These are phyloP conservation scores for Tulasnella sp. DNA, from an alignment of 768 basidiomycete genomes.

Conservation along the genomic window DNA sequence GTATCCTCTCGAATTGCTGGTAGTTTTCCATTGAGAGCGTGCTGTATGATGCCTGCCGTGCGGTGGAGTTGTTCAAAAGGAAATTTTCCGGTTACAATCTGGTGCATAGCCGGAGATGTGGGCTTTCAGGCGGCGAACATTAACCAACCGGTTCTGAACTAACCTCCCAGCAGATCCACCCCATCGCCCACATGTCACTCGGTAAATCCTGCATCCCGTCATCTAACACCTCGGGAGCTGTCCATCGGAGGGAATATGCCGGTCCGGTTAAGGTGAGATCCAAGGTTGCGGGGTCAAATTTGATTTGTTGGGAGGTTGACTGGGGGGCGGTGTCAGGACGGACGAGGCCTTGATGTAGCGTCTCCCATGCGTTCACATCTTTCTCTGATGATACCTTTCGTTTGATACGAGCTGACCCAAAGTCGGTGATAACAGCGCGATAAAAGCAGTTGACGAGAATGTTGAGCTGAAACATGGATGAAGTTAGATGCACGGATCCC, in stretches of 20 bases:
- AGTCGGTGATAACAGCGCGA: background rate
- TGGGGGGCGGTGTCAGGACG: too few species aligned
- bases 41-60: background rate
- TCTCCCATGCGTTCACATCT: background rate
- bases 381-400: background rate
- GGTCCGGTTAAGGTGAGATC: background rate
- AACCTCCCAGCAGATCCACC: background rate
- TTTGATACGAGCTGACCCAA: background rate
- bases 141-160: too few species aligned
- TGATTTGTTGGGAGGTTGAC: background rate
- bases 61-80: background rate
- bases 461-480: background rate
- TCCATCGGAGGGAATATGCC: background rate
- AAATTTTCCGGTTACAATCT: background rate
- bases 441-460: background rate
- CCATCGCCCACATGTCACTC: background rate
- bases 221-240: background rate
- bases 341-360: too few species aligned
- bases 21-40: background rate
- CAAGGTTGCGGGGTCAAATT: background rate
- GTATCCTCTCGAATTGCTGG: background rate
- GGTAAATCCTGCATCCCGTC: background rate
- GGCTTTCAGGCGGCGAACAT: too few species aligned
- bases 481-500: background rate
- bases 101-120: background rate